Conservation (phyloP, 257 asterid genomes). For the Solanum virginianum region DNA sequence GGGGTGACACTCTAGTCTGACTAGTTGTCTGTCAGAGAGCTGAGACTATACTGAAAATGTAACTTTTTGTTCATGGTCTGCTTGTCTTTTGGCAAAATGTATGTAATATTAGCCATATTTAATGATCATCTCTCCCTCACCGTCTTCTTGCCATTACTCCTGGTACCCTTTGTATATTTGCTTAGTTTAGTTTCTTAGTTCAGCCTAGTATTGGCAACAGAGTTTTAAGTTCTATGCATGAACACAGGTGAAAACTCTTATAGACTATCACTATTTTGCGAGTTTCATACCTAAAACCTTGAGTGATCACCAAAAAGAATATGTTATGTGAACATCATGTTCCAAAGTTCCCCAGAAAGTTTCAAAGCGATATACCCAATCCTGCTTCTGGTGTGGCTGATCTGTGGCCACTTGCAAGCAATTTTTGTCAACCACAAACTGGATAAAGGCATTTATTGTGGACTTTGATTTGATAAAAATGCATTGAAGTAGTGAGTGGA, state of each 20-base stretch:
- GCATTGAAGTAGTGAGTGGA: background rate
- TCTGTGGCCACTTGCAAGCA: background rate
- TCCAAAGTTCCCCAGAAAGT: background rate
- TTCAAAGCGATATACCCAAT: background rate
- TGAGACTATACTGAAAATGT: background rate
- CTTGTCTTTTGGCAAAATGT: slow-evolving; percentile 15
- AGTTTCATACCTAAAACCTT: background rate
- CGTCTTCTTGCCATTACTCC: background rate
- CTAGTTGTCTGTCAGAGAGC: background rate
- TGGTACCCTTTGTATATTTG: background rate
- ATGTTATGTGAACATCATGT: background rate
- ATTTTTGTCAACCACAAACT: background rate
- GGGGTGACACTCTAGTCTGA: slow-evolving; percentile 45
- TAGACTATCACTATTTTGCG: background rate
- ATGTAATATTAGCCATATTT: slow-evolving; percentile 4
- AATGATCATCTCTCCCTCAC: background rate
- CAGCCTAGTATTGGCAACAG: background rate
- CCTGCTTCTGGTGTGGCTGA: background rate
- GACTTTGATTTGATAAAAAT: background rate
- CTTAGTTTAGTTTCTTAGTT: too few species aligned
- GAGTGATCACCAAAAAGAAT: background rate
- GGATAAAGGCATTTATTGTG: background rate
- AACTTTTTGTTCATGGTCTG: background rate
- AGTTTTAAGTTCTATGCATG: background rate
- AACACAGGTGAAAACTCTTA: background rate